These are phyloP conservation scores for Wallacemonas collosoma DNA, from an alignment of 208 protist species.

Conservation along the genomic window DNA sequence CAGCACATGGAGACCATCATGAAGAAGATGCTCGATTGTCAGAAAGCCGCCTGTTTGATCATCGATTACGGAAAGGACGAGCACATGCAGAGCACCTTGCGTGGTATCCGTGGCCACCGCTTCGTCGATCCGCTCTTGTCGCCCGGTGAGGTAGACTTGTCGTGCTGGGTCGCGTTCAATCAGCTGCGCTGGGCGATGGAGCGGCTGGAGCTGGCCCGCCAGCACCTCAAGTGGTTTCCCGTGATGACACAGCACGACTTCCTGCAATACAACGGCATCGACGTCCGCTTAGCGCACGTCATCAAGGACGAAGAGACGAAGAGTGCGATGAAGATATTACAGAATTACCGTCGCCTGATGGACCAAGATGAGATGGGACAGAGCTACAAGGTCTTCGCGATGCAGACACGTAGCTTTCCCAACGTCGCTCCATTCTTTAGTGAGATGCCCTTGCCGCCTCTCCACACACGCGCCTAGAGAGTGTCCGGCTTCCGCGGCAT, in stretches of 20 bases:
- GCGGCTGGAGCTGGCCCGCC: slow-evolving; percentile 77
- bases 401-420: slow-evolving; percentile 86
- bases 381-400: slow-evolving; percentile 91
- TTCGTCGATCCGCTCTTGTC: slow-evolving; percentile 89
- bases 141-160: slow-evolving; percentile 93
- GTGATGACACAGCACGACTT: slow-evolving; percentile 87
- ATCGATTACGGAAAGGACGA: slow-evolving; percentile 95
- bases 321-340: slow-evolving; percentile 83
- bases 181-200: slow-evolving; percentile 84
- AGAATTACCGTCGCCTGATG: slow-evolving; percentile 86
- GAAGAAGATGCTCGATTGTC: slow-evolving; percentile 84
- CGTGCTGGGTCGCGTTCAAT: slow-evolving; percentile 88
- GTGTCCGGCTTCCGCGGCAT: too few relatives aligned
- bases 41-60: slow-evolving; percentile 82
- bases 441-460: slow-evolving; percentile 71
- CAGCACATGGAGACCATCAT: slow-evolving; percentile 88
- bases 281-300: slow-evolving; percentile 82
- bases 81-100: slow-evolving; percentile 89
- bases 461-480: slow-evolving; percentile 12
- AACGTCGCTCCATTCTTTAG: slow-evolving; percentile 85
- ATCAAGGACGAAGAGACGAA: slow-evolving; percentile 91
- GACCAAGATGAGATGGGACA: slow-evolving; percentile 86
- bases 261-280: slow-evolving; percentile 84
- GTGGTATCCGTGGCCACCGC: slow-evolving; percentile 88
- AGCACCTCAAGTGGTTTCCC: slow-evolving; percentile 86